Evolutionary conservation across 2,329 filamentous ascomycete genomes (phyloP).

Genomic region (Exophiala oligosperma): DNA sequence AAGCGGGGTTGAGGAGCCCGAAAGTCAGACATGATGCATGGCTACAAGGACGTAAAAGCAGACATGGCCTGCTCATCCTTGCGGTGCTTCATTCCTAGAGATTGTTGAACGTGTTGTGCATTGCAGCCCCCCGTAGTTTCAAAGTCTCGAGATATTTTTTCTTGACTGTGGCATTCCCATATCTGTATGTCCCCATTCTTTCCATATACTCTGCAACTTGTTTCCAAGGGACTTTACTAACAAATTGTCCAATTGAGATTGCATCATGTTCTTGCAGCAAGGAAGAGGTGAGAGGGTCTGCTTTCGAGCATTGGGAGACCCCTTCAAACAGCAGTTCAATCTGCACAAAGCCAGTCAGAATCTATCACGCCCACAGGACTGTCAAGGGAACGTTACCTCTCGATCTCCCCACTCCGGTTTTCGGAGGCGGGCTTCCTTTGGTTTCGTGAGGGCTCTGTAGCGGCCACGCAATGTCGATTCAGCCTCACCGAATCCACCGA

Average conservation of each 20-base stretch:
- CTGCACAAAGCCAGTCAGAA: slow-evolving; percentile 32
- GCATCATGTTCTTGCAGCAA: slow-evolving; percentile 8
- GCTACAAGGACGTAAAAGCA: too few relatives aligned
- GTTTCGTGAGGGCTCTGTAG: slow-evolving; percentile 48
- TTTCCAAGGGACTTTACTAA: slow-evolving; percentile 59
- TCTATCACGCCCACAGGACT: not conserved
- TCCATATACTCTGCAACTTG: slow-evolving; percentile 56
- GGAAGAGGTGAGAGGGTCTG: slow-evolving; percentile 7
- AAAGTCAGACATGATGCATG: too few relatives aligned
- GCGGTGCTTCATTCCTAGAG: not conserved
- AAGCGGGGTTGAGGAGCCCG: too few relatives aligned
- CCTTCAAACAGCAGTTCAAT: slow-evolving; percentile 42
- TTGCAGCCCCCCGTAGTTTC: slow-evolving; percentile 2
- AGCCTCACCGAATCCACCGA: slow-evolving; percentile 45
- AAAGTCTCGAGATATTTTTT: slow-evolving; percentile 59
- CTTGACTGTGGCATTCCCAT: slow-evolving; percentile 62
- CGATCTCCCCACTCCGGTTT: slow-evolving; percentile 45
- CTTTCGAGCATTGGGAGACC: slow-evolving; percentile 33
- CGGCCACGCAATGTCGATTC: slow-evolving; percentile 51
- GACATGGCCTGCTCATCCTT: not conserved
- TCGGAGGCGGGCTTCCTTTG: slow-evolving; percentile 45
- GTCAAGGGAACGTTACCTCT: slow-evolving; percentile 41
- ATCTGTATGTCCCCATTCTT: slow-evolving; percentile 58
- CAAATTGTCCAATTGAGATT: slow-evolving; percentile 17
- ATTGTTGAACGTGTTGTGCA: not conserved